Base-by-base conservation (phyloP, 2,329 filamentous ascomycete genomes). In the Aspergillus fijiensis region DNA sequence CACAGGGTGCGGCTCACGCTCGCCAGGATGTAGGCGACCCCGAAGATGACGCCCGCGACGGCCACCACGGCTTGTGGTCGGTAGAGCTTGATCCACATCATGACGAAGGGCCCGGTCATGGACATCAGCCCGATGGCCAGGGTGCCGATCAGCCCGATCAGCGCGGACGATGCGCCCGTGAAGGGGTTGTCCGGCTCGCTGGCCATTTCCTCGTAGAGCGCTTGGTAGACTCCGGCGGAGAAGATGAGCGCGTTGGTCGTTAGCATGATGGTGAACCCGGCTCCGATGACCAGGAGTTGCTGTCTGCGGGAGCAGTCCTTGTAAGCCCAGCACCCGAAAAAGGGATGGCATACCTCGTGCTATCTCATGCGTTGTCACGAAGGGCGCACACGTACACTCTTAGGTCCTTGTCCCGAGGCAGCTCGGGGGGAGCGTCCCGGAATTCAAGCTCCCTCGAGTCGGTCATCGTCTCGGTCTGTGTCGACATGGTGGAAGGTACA, bases 191-290 rank as follows among this genome's bases (percentile, higher is more conserved):
- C 49, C 19, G 62, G 48, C 23, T 67, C 56, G 33, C 57, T 58
- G 23, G 68, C 61, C 68, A 77, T 69, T 29, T 71, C 66, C 61
- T 77, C 73, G 55, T 79, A 79, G 7, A 77, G 71, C 3, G 71
- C 75, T 65, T 79, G 75, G 55, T 77, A 79, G 33, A 79, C 73
- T 12, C 77, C 77, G 53, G 75, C 79, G 16, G 73, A 68, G 62
- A 79, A 79, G 53, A 73, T 70, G 14, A 77, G 67, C 11, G 73
- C 74, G 56, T 74, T 76, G 33, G 68, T 71, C 19, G 73, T 76
- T 56, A 75, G 72, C 63, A 72, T 76, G 9, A 73, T 63, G 14
- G 68, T 63, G 51, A 73, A 73, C 33, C 71, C 68, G 12, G 68
- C 63, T 5, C 52, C 59, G 14, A 70, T 63, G 31, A 72, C 59